Percentiles rank a stretch among this genome's conserved stretches.
Evolutionary conservation across 1,284 basidiomycete species (phyloP).

Genomic region (Cystobasidium pallidum): DNA sequence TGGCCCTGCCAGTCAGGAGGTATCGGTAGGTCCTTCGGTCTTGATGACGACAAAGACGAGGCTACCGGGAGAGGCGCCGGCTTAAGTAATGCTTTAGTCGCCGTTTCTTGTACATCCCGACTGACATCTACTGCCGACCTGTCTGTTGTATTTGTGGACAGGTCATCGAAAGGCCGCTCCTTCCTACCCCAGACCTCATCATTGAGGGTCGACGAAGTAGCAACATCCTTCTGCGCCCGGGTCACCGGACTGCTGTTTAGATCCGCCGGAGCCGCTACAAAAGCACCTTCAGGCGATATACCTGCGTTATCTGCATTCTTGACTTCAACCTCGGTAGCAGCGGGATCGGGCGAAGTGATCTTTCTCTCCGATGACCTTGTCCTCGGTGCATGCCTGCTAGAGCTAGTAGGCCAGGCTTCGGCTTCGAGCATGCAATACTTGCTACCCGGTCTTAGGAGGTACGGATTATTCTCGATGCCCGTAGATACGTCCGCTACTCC

Average conservation of each 20-base stretch:
- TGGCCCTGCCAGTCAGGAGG: neutral
- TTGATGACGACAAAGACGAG: conserved; percentile 3
- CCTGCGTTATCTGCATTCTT: neutral
- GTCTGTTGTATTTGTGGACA: neutral
- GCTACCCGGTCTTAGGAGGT: conserved; percentile 31
- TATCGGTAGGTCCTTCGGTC: conserved; percentile 7
- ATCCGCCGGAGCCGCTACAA: neutral
- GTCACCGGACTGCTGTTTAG: neutral
- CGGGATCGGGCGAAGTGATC: neutral
- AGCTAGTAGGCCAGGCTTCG: conserved; percentile 30
- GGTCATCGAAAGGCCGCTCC: too few relatives aligned
- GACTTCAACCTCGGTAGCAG: too few relatives aligned
- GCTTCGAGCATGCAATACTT: conserved; percentile 44
- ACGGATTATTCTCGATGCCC: conserved; percentile 30
- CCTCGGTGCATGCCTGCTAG: neutral
- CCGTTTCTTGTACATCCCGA: neutral
- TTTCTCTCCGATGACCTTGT: neutral
- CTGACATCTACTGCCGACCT: neutral
- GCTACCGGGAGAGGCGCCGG: neutral
- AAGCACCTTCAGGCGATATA: neutral
- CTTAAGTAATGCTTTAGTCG: neutral
- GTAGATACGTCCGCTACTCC: conserved; percentile 54
- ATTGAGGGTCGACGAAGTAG: too few relatives aligned
- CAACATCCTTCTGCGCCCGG: neutral
- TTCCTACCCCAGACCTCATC: too few relatives aligned